Evolutionary conservation across 768 basidiomycete species (phyloP), one percentile per base, ranked within the genome.

Genomic region (Astraeus odoratus): DNA sequence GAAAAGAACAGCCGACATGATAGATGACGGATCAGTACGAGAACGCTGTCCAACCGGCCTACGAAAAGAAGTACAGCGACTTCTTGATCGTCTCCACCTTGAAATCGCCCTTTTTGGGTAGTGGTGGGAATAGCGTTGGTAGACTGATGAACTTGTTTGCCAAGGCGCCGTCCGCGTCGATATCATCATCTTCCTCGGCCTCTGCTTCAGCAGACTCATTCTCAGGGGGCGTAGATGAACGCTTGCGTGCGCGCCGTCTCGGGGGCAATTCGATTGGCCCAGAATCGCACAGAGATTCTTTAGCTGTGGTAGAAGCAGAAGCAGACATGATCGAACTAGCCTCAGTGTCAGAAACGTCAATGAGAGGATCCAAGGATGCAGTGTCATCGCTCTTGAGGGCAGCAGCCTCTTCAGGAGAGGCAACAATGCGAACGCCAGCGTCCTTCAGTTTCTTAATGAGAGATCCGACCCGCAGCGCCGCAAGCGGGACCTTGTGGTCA

Each of bases 1-100:
- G 1, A 7, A 19, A 16, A 4, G 31, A n/a, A 18, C 10, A 18
- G 16, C 34, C 7, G 3, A 3, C n/a, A n/a, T n/a, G n/a, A n/a
- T n/a, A n/a, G n/a, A n/a, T n/a, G n/a, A n/a, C n/a, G n/a, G n/a
- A n/a, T n/a, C n/a, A n/a, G 16, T 9, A 31, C 16, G 12, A 9
- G 30, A 31, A 35, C 16, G 16, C n/a, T 19, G 1, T 26, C 39
- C 26, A 42, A 35, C 24, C 7, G 8, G 33, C 53, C 67, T 77
- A 96, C 34, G 93, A 94, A 75, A 97, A 98, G 77, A 98, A 98
- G 66, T 97, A 98, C 29, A 74, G 72, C 34, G 86, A 89, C 46
- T 79, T 66, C 61, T 84, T 84, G 66, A 97, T 93, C 49, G 71
- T 72, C 55, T 78, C 72, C 50, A 98, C 90, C 52, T 88, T 77